Evolutionary conservation across 345 rosid species (phyloP).

Genomic region (Heritiera fomes): DNA sequence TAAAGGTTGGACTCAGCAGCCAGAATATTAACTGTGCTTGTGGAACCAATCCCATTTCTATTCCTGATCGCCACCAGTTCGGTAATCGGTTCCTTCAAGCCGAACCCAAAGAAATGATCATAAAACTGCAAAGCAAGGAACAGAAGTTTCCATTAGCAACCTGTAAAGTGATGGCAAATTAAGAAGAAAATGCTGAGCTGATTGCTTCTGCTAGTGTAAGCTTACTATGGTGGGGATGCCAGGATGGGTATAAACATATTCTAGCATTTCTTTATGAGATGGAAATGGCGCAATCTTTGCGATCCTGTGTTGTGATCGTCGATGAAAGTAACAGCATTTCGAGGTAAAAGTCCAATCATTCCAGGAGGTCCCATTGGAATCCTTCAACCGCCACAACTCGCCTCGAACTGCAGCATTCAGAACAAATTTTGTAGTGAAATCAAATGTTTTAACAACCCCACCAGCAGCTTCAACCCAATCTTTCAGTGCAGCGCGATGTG

Average conservation of each 20-base stretch:
- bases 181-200: background rate
- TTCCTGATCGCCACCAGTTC: constrained; percentile 52
- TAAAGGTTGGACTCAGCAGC: constrained; percentile 61
- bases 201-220: background rate
- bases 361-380: constrained; percentile 77
- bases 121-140: constrained; percentile 52
- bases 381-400: constrained; percentile 72
- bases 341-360: constrained; percentile 65
- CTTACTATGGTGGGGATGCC: constrained; percentile 73
- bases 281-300: constrained; percentile 59
- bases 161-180: background rate
- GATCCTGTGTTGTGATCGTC: constrained; percentile 87
- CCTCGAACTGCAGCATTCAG: constrained; percentile 77
- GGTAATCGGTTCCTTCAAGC: constrained; percentile 51
- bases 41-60: constrained; percentile 43
- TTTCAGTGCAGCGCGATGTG: constrained; percentile 52
- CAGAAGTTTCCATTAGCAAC: background rate
- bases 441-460: constrained; percentile 63
- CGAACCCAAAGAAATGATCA: constrained; percentile 74
- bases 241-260: constrained; percentile 85
- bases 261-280: constrained; percentile 76
- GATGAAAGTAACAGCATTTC: constrained; percentile 74
- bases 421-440: constrained; percentile 83
- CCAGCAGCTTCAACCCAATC: constrained; percentile 67
- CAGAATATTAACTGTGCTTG: constrained; percentile 51